phyloP scores from a whole-genome alignment of 257 asterid genomes.

The Solanum infundibuliforme region DNA sequence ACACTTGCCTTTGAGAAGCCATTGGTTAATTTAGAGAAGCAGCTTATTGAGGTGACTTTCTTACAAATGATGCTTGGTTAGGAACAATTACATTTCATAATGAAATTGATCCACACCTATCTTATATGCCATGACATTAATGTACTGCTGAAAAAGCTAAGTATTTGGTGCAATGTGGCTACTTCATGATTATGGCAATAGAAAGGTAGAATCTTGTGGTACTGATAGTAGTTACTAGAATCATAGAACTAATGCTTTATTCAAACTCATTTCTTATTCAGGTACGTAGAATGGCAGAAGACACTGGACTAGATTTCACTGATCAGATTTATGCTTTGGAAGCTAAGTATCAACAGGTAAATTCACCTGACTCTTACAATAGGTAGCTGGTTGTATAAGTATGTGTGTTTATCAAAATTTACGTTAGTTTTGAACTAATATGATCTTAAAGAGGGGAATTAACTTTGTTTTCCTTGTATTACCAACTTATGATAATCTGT shows the following conservation, averaged over 20 bases:
- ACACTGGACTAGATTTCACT: conserved; percentile 79
- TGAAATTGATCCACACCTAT: conserved; percentile 12
- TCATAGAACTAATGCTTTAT: background rate
- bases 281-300: conserved; percentile 87
- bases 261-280: conserved; percentile 10
- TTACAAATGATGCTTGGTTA: conserved; percentile 1
- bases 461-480: background rate
- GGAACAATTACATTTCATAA: conserved; percentile 3
- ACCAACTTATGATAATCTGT: background rate
- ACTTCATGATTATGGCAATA: background rate
- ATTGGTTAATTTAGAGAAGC: conserved; percentile 61
- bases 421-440: background rate
- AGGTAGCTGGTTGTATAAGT: background rate
- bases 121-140: background rate
- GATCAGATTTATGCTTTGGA: conserved; percentile 69
- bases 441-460: background rate
- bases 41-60: conserved; percentile 53
- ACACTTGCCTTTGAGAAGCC: conserved; percentile 90
- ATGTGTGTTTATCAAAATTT: background rate
- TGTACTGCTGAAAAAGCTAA: background rate
- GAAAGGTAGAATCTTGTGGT: background rate
- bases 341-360: conserved; percentile 78
- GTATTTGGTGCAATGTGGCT: background rate
- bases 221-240: background rate
- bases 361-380: background rate